A percentile compares a stretch with the other conserved stretches of the same genome.
These are phyloP conservation scores for Monilinia fructicola DNA, from an alignment of 2,329 filamentous ascomycete genomes.

Conservation along the genomic window DNA sequence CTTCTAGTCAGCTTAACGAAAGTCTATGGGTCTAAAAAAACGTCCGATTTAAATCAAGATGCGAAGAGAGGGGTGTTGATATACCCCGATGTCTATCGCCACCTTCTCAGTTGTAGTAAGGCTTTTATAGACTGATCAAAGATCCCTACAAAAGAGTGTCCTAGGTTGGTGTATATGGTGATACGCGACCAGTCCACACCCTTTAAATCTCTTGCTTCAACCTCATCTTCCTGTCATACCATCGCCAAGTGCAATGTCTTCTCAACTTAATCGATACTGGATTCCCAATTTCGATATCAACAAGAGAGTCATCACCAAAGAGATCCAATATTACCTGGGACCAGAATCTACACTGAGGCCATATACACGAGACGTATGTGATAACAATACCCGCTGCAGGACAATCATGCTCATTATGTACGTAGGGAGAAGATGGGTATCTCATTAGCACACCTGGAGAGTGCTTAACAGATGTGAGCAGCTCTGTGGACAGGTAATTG, in stretches of 20 bases:
- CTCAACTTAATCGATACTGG: conserved; percentile 58
- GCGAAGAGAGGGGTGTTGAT: background rate
- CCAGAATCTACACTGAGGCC: conserved; percentile 57
- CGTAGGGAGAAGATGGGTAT: conserved; percentile 60
- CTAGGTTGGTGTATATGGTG: conserved; percentile 4
- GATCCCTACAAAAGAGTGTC: conserved; percentile 8
- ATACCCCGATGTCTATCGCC: conserved; percentile 11
- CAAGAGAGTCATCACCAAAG: conserved; percentile 59
- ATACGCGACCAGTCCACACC: conserved; percentile 27
- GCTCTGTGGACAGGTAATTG: background rate
- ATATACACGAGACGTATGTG: conserved; percentile 55
- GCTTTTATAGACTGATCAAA: conserved; percentile 8
- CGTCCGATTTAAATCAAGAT: conserved; percentile 11
- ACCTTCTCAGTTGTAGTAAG: conserved; percentile 9
- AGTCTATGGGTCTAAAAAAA: conserved; percentile 4
- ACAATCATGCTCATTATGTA: conserved; percentile 25
- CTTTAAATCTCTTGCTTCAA: background rate
- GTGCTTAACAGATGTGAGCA: conserved; percentile 59
- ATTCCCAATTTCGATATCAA: conserved; percentile 60
- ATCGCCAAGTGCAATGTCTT: conserved; percentile 38
- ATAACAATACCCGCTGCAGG: conserved; percentile 32
- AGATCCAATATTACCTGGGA: conserved; percentile 59
- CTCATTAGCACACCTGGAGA: conserved; percentile 58
- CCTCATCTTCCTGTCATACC: conserved; percentile 23
- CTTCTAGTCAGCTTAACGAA: conserved; percentile 6